These are phyloP conservation scores for Jasminum sambac DNA, from an alignment of 257 asterid species.

Conservation along the genomic window DNA sequence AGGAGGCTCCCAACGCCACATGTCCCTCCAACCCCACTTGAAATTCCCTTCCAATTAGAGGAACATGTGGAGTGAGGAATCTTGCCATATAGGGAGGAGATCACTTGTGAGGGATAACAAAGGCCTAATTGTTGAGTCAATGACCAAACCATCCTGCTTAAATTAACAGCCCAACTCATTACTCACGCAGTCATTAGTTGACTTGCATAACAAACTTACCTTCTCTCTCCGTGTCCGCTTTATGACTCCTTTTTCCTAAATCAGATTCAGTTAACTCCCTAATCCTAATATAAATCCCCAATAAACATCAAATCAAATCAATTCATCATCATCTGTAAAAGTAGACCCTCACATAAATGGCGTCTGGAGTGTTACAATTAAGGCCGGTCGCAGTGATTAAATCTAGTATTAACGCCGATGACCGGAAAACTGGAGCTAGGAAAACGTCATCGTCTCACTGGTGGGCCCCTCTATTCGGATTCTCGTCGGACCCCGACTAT, in stretches of 20 bases:
- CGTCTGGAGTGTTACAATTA: constrained; percentile 33
- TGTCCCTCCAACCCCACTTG: too few species aligned
- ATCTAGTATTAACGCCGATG: constrained; percentile 23
- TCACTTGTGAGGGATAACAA: too few species aligned
- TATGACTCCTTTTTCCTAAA: neutral
- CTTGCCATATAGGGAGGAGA: too few species aligned
- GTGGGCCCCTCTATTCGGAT: constrained; percentile 71
- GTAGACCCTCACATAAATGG: constrained; percentile 24
- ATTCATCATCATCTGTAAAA: neutral
- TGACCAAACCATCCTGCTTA: too few species aligned
- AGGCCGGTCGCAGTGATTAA: constrained; percentile 30
- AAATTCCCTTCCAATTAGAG: too few species aligned
- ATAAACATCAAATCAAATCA: neutral
- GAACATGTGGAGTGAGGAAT: too few species aligned
- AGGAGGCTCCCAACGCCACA: too few species aligned
- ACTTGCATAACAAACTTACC: neutral
- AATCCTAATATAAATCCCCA: neutral
- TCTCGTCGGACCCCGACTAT: constrained; percentile 65
- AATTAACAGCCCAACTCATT: too few species aligned
- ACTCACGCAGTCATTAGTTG: neutral
- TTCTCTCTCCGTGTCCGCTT: neutral
- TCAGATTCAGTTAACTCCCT: neutral
- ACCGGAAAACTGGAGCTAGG: constrained; percentile 24
- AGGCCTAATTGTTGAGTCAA: too few species aligned
- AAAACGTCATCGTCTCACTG: constrained; percentile 41